Percentiles rank a stretch among this genome's conserved stretches.
These are phyloP conservation scores for Globisporangium acanthophoron DNA, from an alignment of 352 stramenopile genomes.

Conservation along the genomic window DNA sequence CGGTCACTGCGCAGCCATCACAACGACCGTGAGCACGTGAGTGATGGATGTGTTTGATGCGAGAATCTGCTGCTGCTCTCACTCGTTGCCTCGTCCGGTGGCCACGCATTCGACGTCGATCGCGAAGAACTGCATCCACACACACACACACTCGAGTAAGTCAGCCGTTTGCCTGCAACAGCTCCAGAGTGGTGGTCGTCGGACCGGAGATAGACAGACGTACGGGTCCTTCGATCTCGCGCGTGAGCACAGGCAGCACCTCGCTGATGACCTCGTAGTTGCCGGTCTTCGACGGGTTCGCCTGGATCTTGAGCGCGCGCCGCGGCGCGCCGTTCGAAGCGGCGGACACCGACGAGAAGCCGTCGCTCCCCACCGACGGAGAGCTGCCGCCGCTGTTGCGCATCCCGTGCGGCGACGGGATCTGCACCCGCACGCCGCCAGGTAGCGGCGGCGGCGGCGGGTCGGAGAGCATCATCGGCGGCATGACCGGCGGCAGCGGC, in stretches of 20 bases:
- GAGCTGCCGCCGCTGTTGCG: slow-evolving; percentile 6
- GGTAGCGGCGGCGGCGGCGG: slow-evolving; percentile 7
- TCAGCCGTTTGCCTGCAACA: too few relatives aligned
- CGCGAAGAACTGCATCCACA: slow-evolving; percentile 68
- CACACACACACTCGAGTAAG: slow-evolving; percentile 1
- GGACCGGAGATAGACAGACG: slow-evolving; percentile 10
- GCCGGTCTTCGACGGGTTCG: slow-evolving; percentile 55
- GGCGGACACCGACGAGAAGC: neutral
- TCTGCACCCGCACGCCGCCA: slow-evolving; percentile 6
- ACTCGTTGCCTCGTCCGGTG: slow-evolving; percentile 76
- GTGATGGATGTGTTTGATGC: too few relatives aligned
- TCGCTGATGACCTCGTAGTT: slow-evolving; percentile 72
- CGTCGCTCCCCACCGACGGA: slow-evolving; percentile 15
- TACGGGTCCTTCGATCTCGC: slow-evolving; percentile 75
- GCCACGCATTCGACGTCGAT: slow-evolving; percentile 93
- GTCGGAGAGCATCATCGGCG: slow-evolving; percentile 22
- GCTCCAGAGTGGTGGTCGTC: too few relatives aligned
- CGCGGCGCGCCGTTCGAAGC: slow-evolving; percentile 12
- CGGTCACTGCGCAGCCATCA: slow-evolving; percentile 53
- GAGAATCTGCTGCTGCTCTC: slow-evolving; percentile 1
- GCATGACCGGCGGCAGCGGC: slow-evolving; percentile 20
- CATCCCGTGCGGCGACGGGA: slow-evolving; percentile 1
- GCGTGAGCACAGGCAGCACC: slow-evolving; percentile 66
- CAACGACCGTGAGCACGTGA: too few relatives aligned
- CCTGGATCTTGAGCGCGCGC: slow-evolving; percentile 54